A percentile compares a stretch with the other conserved stretches of the same genome.
Conservation (phyloP, 495 filamentous ascomycete species). For the Thermochaetoides thermophila region DNA sequence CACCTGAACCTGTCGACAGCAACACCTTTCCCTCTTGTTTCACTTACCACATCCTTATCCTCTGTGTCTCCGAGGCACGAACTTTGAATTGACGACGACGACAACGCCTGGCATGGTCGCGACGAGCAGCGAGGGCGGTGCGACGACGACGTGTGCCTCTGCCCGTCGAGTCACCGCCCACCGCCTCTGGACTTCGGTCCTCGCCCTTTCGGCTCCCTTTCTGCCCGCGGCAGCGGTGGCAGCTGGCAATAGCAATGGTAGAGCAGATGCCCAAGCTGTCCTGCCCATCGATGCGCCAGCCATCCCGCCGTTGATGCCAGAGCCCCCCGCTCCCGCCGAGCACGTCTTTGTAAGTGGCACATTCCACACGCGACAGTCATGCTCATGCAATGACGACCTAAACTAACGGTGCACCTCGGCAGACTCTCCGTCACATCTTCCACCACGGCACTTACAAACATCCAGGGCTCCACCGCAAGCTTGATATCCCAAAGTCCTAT, state of each 20-base stretch:
- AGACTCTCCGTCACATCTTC: constrained; percentile 80
- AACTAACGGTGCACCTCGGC: constrained; percentile 8
- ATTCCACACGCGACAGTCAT: background rate
- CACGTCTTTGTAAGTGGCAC: constrained; percentile 37
- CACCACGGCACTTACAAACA: constrained; percentile 69
- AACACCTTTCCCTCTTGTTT: background rate
- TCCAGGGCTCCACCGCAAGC: constrained; percentile 55
- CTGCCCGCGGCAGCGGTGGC: constrained; percentile 16
- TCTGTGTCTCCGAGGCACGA: background rate
- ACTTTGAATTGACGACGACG: too few relatives aligned
- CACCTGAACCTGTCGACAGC: too few relatives aligned
- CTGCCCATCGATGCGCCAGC: constrained; percentile 23
- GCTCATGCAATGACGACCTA: too few relatives aligned
- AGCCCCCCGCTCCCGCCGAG: constrained; percentile 24
- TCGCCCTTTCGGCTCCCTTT: constrained; percentile 39
- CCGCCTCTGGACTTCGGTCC: constrained; percentile 47
- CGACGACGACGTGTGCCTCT: constrained; percentile 30
- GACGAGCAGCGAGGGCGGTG: constrained; percentile 22
- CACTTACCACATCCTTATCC: background rate
- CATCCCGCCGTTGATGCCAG: constrained; percentile 24
- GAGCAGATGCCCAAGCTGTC: constrained; percentile 11
- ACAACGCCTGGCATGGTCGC: constrained; percentile 21
- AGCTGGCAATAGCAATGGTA: too few relatives aligned
- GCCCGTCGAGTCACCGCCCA: constrained; percentile 44
- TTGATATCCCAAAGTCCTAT: constrained; percentile 49